Evolutionary conservation across 2,329 filamentous ascomycete species (phyloP), one percentile per base, ranked within the genome.

Genomic region (Epichloe elymi): DNA sequence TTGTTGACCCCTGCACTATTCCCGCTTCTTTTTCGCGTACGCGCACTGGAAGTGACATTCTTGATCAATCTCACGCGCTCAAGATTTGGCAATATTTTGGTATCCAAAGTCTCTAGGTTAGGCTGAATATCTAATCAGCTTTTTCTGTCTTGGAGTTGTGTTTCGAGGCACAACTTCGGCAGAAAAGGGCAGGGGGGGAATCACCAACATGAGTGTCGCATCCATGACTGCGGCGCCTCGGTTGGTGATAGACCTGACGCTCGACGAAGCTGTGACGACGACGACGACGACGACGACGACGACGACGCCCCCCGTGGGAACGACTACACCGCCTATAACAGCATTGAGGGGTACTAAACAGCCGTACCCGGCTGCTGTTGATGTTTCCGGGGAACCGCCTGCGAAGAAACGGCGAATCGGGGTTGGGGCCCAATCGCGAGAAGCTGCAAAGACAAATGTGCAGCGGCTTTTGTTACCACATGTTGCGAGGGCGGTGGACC

Each of bases 381-480:
- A 15, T n/a, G 5, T 23, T 1, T 6, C 49, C 12, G 53, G 59
- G 19, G 62, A 61, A 48, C 63, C 66, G 46, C 61, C 62, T 6
- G 49, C 53, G 6, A 69, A 69, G 56, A 58, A 60, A 38, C 59
- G 60, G 50, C 62, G 65, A 49, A 57, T 66, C 3, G 57, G 57
- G 5, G 38, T 58, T 23, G 55, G 50, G 26, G 26, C 33, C 8
- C 43, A 44, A 33, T 19, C 39, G 23, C 55, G 51, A 51, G 58
- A 20, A 51, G 45, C 30, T 47, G 65, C 0, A 20, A 57, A 57
- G 45, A 51, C 57, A 1, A 65, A 64, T 37, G 41, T 69, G 8
- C 56, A 55, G 20, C 50, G 55, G 1, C 65, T 67, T 37, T 59
- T 70, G 2, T 51, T 66, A 4, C 67, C 68, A 1, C 60, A 64